Evolutionary conservation across 495 filamentous ascomycete genomes (phyloP), one percentile per base, ranked within the genome.

Genomic region (Penicillium bovifimosum): DNA sequence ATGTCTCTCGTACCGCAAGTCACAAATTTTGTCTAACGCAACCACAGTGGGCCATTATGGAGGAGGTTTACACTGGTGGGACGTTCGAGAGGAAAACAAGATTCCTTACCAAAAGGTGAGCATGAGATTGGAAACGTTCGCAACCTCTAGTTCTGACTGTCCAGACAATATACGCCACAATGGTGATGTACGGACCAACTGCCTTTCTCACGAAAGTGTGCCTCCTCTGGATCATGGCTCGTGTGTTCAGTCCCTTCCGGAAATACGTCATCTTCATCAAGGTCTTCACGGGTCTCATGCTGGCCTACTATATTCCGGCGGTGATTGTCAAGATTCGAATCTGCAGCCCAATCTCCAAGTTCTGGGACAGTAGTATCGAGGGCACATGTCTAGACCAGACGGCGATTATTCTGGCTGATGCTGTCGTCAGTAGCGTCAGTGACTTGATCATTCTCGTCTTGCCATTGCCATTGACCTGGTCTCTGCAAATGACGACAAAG

Each of bases 141-240:
- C 9, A 1, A 8, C 16, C 26, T 14, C 16, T 3, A 43, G 31
- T 11, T 16, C 20, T 43, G 27, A 56, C 27, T 26, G 7, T 44
- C 34, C 20, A 64, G 64, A 63, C 64, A 17, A 54, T 62, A 18
- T 69, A 67, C 46, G 59, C 58, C 13, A 64, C 61, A 44, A 66
- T 67, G 51, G 58, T 76, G 50, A 62, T 74, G 49, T 74, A 76
- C 50, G 71, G 66, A 2, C 71, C 71, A 38, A 72, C 63, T 13
- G 69, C 70, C 26, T 68, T 63, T 34, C 56, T 71, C 29, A 72
- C 69, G 36, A 76, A 76, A 50, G 28, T 72, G 20, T 66, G 67
- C 17, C 64, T 76, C 6, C 63, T 74, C 4, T 60, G 67, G 52
- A 70, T 76, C 56, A 64, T 76, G 47, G 58, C 64, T 11, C 65